Conservation (phyloP, 805 yeast genomes). For the Groenewaldozyma salmanticensis region DNA sequence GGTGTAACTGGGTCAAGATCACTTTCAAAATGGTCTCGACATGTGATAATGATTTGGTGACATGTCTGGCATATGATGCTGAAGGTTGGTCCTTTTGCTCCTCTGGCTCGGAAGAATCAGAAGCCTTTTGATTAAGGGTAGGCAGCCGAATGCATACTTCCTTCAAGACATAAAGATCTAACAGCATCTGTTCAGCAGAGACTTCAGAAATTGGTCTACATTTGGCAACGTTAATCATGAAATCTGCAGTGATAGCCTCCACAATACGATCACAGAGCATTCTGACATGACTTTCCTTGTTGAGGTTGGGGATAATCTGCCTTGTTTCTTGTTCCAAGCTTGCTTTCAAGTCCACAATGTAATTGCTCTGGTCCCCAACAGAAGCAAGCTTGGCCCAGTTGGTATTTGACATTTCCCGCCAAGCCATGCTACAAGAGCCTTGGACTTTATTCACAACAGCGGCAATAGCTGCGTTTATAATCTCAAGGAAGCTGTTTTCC, state of each 20-base stretch:
- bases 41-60: constrained; percentile 32
- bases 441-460: constrained; percentile 49
- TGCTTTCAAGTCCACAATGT: constrained; percentile 48
- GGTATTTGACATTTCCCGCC: constrained; percentile 74
- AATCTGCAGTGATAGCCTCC: constrained; percentile 50
- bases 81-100: constrained; percentile 15
- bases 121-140: constrained; percentile 14
- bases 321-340: constrained; percentile 38
- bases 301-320: constrained; percentile 30
- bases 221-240: constrained; percentile 46
- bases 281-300: constrained; percentile 61
- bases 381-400: constrained; percentile 60
- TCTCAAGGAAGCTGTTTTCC: constrained; percentile 45
- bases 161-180: constrained; percentile 63
- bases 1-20: constrained; percentile 52
- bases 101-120: constrained; percentile 13
- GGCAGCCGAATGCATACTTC: constrained; percentile 33
- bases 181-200: constrained; percentile 68
- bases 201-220: constrained; percentile 62
- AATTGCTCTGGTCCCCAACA: constrained; percentile 67
- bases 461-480: constrained; percentile 50
- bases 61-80: constrained; percentile 33
- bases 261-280: constrained; percentile 68
- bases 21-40: constrained; percentile 63
- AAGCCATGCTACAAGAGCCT: constrained; percentile 52